phyloP scores from a whole-genome alignment of 768 basidiomycete species.

The Neoboletus magnificus region DNA sequence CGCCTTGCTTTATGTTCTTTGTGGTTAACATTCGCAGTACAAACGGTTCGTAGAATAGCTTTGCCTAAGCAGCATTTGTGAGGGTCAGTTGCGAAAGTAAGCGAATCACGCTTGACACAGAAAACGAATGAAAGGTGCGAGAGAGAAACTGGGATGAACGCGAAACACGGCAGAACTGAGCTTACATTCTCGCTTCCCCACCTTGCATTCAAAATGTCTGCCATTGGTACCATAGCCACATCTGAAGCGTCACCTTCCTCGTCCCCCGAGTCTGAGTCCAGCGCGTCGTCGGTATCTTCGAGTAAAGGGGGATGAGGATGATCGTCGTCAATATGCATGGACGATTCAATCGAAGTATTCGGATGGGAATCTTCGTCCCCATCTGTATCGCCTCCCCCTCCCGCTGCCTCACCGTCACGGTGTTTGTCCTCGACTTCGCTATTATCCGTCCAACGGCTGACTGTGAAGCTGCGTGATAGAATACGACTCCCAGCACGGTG shows the following conservation, averaged over 20 bases:
- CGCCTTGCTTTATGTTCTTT: constrained; percentile 65
- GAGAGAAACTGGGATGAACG: not conserved
- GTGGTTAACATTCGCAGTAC: constrained; percentile 80
- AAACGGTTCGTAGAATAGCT: constrained; percentile 74
- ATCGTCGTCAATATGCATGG: constrained; percentile 32
- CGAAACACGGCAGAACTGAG: not conserved
- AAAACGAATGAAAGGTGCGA: not conserved
- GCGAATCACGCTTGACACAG: not conserved
- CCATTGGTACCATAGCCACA: constrained; percentile 92
- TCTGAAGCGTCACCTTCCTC: constrained; percentile 56
- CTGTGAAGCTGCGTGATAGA: constrained; percentile 87
- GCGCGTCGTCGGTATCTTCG: constrained; percentile 24
- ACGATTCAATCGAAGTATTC: constrained; percentile 13
- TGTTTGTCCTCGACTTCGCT: constrained; percentile 15
- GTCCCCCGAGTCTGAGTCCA: constrained; percentile 40
- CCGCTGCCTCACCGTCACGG: constrained; percentile 26
- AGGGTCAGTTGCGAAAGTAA: not conserved
- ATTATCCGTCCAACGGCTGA: constrained; percentile 57
- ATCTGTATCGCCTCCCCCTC: constrained; percentile 32
- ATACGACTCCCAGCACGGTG: constrained; percentile 92
- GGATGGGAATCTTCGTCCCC: constrained; percentile 32
- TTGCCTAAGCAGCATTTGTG: constrained; percentile 51
- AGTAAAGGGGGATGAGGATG: constrained; percentile 1
- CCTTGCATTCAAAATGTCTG: constrained; percentile 92
- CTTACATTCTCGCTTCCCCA: constrained; percentile 82